A percentile compares a stretch with the other conserved stretches of the same genome.
Conservation (phyloP, 2,329 filamentous ascomycete genomes). For the Penicillium sp. region DNA sequence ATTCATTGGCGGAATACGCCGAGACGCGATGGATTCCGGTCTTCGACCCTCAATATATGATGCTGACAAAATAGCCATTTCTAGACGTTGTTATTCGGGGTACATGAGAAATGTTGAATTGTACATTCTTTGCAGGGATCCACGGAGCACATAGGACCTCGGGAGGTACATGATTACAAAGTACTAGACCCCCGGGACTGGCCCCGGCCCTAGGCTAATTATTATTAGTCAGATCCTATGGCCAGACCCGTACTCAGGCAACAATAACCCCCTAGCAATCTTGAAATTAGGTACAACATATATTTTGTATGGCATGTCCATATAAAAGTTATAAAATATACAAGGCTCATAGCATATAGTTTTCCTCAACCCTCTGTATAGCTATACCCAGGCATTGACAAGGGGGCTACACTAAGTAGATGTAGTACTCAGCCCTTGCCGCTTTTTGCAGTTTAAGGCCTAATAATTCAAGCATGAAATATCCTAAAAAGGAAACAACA, state of each 20-base stretch:
- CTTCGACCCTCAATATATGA: background rate
- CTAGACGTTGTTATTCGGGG: background rate
- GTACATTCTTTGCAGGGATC: background rate
- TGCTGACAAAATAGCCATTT: constrained; percentile 8
- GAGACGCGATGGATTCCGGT: background rate
- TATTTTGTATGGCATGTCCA: background rate
- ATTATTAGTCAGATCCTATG: no score
- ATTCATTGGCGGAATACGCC: constrained; percentile 9
- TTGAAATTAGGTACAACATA: background rate
- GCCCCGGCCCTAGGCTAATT: no score
- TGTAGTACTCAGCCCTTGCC: no score
- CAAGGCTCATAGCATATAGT: background rate
- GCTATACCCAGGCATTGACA: background rate
- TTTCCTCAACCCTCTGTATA: background rate
- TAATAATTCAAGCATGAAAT: no score
- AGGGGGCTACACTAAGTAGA: no score
- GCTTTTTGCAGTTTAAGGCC: no score
- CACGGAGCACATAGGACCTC: no score
- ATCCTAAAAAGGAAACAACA: no score
- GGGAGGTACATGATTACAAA: no score
- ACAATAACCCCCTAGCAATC: no score
- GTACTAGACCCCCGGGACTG: no score
- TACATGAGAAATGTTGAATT: background rate
- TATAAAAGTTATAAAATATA: background rate
- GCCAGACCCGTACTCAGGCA: no score